phyloP scores from a whole-genome alignment of 805 yeast species.

The Nakazawaea laoshanensis region DNA sequence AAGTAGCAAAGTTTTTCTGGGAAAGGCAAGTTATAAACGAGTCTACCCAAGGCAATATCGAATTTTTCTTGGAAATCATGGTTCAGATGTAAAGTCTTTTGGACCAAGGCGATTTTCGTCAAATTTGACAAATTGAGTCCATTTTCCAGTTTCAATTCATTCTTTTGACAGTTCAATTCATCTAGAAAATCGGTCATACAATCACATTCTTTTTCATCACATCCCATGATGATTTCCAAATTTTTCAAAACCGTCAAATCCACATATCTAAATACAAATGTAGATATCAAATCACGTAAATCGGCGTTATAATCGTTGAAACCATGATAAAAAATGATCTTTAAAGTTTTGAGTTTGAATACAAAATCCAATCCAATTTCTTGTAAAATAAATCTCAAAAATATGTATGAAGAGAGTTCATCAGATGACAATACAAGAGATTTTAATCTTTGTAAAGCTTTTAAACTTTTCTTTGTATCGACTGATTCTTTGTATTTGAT shows the following conservation, averaged over 20 bases:
- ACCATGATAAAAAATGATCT: conserved; percentile 38
- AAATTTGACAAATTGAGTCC: conserved; percentile 18
- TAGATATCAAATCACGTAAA: conserved; percentile 21
- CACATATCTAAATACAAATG: conserved; percentile 21
- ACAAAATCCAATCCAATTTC: conserved; percentile 4
- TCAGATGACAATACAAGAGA: conserved; percentile 19
- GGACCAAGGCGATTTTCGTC: conserved; percentile 28
- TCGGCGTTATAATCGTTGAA: conserved; percentile 29
- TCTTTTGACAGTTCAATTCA: conserved; percentile 22
- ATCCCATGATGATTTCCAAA: conserved; percentile 46
- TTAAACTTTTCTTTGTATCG: conserved; percentile 7
- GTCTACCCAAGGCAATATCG: conserved; percentile 39
- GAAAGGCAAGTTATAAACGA: conserved; percentile 27
- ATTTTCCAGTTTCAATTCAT: conserved; percentile 15
- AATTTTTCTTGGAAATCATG: conserved; percentile 46
- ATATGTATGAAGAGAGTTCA: conserved; percentile 25
- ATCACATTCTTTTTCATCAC: conserved; percentile 35
- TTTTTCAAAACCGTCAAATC: conserved; percentile 23
- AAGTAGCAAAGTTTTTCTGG: conserved; percentile 28
- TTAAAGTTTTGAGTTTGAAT: conserved; percentile 23
- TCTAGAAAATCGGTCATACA: conserved; percentile 37
- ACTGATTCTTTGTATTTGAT: neutral
- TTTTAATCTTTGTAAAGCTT: conserved; percentile 2
- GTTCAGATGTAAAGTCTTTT: conserved; percentile 22
- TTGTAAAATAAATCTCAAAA: conserved; percentile 23